phyloP scores from a whole-genome alignment of 2,329 filamentous ascomycete species.

The Ascochyta pisi region DNA sequence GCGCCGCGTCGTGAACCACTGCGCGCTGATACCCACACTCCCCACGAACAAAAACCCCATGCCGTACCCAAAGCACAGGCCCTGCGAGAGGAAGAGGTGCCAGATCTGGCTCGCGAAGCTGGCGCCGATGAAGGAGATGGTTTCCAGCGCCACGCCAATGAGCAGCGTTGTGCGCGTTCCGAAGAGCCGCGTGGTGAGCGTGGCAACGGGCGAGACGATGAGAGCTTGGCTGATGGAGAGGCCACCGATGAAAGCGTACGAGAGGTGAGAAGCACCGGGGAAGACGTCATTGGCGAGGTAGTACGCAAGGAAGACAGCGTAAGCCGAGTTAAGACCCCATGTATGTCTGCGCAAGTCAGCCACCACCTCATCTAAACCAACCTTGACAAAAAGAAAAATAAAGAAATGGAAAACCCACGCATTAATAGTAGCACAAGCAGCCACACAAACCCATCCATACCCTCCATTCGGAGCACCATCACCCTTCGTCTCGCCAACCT shows the following conservation, averaged over 20 bases:
- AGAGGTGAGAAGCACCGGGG: constrained; percentile 66
- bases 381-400: not conserved
- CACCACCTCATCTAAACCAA: not conserved
- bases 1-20: constrained; percentile 75
- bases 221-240: constrained; percentile 71
- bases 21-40: constrained; percentile 70
- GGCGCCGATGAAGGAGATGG: constrained; percentile 70
- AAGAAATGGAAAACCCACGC: constrained; percentile 37
- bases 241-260: constrained; percentile 80
- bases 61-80: constrained; percentile 77
- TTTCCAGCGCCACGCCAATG: constrained; percentile 69
- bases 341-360: constrained; percentile 62
- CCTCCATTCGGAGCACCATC: constrained; percentile 66
- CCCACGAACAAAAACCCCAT: constrained; percentile 80
- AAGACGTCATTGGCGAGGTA: constrained; percentile 72
- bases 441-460: constrained; percentile 65
- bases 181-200: constrained; percentile 63
- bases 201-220: constrained; percentile 72
- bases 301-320: constrained; percentile 74
- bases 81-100: constrained; percentile 79
- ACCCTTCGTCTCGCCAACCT: constrained; percentile 6
- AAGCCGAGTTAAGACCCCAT: constrained; percentile 75
- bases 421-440: constrained; percentile 41
- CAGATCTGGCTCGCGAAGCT: constrained; percentile 73
- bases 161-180: constrained; percentile 71